Base-by-base conservation (phyloP, 2,329 filamentous ascomycete genomes). In the Hypomyces perniciosus region DNA sequence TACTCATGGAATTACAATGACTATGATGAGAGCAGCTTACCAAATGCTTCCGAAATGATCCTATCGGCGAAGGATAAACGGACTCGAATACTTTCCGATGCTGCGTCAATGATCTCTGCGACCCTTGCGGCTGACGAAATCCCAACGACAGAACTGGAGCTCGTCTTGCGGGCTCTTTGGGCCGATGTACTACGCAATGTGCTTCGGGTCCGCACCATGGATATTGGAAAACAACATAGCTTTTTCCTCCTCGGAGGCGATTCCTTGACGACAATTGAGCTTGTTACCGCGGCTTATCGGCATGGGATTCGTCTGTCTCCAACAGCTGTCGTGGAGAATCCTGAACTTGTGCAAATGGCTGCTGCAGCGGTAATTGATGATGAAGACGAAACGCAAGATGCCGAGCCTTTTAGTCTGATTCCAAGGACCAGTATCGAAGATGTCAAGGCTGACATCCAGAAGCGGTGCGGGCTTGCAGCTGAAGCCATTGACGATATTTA, bases 181-280 rank as follows among this genome's bases (percentile, higher is more conserved):
- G 48, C 43, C 26, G 34, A 50, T 13, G 35, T 50, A 1, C 48
- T 50, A 20, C 35, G 10, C 10, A 50, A 46, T 5, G 42, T 46
- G 9, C 37, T 50, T 27, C 48, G 39, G 6, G 28, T 46, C 10
- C 28, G 30, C 12, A 26, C 28, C 2, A 27, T 30, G 10, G 42
- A 46, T 29, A 58, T 60, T 13, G 50, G 56, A n/a, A 50, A 29
- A 4, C 34, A 54, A 30, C 52, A 51, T 20, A 48, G 41, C 5
- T 51, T 51, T 27, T 47, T 51, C 12, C 10, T 29, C 7, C 44
- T 51, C 26, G 49, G 49, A 26, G 49, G 49, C 3, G 49, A 51
- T 13, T 51, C 49, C 12, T 26, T 51, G 10, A 48, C 44, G 20
- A 20, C 45, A 4, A 43, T 41, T n/a, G 44, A 51, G 26, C 38